These are phyloP conservation scores for Melampsora larici-populina DNA, from an alignment of 1,284 basidiomycete genomes.

Conservation along the genomic window DNA sequence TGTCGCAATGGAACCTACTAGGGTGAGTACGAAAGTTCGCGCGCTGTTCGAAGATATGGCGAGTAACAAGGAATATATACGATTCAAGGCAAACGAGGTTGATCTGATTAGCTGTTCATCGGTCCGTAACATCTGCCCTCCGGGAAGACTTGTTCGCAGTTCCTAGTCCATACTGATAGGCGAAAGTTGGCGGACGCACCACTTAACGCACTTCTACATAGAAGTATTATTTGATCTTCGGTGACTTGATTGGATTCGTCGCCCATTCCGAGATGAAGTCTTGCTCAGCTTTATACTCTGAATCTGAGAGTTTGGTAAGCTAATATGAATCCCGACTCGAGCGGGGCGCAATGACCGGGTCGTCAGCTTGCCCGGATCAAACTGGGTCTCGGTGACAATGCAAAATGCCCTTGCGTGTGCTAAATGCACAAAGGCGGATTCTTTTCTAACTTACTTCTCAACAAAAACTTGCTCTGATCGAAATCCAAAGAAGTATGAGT, in stretches of 20 bases:
- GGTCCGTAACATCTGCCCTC: not conserved
- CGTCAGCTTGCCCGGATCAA: too few relatives aligned
- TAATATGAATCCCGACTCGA: too few relatives aligned
- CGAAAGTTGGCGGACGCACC: not conserved
- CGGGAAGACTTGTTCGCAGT: not conserved
- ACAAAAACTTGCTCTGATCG: too few relatives aligned
- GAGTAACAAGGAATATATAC: not conserved
- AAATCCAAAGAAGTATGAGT: too few relatives aligned
- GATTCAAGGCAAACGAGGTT: not conserved
- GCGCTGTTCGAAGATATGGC: not conserved
- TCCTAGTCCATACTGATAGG: not conserved
- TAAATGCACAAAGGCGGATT: too few relatives aligned
- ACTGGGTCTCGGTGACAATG: too few relatives aligned
- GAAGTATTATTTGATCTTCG: not conserved
- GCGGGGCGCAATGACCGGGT: too few relatives aligned
- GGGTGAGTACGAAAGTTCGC: conserved; percentile 35
- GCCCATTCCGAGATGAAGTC: not conserved
- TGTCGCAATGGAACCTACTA: conserved; percentile 12
- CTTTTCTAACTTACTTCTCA: too few relatives aligned
- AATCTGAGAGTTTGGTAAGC: too few relatives aligned
- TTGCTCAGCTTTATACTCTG: too few relatives aligned
- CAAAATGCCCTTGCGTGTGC: too few relatives aligned
- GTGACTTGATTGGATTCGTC: not conserved
- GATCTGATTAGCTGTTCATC: not conserved
- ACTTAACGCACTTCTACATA: not conserved